These are phyloP conservation scores for Biscogniauxia mediterranea DNA, from an alignment of 2,329 filamentous ascomycete genomes.

Conservation along the genomic window DNA sequence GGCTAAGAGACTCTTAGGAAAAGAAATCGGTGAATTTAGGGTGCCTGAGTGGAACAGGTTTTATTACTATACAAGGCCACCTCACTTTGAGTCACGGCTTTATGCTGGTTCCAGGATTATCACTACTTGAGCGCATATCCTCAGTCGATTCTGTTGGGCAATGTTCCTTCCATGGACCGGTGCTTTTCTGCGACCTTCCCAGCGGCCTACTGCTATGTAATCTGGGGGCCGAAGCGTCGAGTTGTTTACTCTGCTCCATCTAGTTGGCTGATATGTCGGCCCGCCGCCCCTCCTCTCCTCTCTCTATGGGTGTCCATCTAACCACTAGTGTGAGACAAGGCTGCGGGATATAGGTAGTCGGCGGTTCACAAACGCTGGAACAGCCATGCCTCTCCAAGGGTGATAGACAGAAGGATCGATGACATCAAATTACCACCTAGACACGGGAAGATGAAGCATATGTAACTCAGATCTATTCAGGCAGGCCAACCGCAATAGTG, in stretches of 20 bases:
- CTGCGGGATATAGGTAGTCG: background rate
- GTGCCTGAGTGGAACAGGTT: constrained; percentile 11
- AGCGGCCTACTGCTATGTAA: background rate
- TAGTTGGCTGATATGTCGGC: background rate
- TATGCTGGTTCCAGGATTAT: background rate
- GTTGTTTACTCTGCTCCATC: background rate
- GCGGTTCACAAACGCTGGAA: constrained; percentile 6
- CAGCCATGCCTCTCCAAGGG: background rate
- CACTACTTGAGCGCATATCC: background rate
- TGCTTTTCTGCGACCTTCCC: background rate
- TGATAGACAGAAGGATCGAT: constrained; percentile 11
- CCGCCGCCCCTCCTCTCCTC: background rate
- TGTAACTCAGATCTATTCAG: background rate
- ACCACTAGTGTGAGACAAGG: background rate
- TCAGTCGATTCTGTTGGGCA: background rate
- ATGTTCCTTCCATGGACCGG: background rate
- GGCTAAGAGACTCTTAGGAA: background rate
- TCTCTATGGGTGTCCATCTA: background rate
- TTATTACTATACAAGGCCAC: constrained; percentile 6
- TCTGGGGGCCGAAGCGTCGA: background rate
- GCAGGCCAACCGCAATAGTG: background rate
- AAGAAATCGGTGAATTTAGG: background rate
- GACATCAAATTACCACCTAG: constrained; percentile 16
- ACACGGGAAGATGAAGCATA: constrained; percentile 1
- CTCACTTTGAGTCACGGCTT: constrained; percentile 17